Evolutionary conservation across 805 yeast genomes (phyloP).

Genomic region (Dipodascopsis tothii): DNA sequence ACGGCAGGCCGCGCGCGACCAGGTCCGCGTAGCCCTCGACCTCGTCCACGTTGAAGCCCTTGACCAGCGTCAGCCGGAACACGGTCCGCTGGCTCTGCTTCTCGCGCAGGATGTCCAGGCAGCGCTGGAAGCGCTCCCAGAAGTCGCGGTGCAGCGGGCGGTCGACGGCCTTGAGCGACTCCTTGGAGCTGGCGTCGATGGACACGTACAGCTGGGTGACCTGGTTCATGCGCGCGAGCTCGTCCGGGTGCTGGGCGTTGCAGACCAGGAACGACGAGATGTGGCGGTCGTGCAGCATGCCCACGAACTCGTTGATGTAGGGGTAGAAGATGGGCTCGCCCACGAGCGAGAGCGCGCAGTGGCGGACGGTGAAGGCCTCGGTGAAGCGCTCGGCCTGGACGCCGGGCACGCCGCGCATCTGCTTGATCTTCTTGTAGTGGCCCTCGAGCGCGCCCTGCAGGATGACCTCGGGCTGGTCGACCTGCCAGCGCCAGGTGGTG

Average conservation of each 20-base stretch:
- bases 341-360: conserved; percentile 85
- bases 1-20: conserved; percentile 72
- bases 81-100: conserved; percentile 78
- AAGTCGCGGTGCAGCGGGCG: conserved; percentile 83
- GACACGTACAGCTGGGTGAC: conserved; percentile 90
- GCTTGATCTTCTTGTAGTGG: conserved; percentile 85
- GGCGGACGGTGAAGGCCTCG: conserved; percentile 81
- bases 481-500: conserved; percentile 93
- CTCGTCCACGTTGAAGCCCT: conserved; percentile 84
- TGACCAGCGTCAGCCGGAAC: conserved; percentile 80
- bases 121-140: conserved; percentile 80
- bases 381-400: conserved; percentile 81
- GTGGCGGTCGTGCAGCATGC: conserved; percentile 67
- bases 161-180: conserved; percentile 72
- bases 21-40: conserved; percentile 76
- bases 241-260: conserved; percentile 92
- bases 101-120: conserved; percentile 69
- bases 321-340: conserved; percentile 96
- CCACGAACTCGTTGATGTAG: conserved; percentile 75
- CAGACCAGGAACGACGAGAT: conserved; percentile 87
- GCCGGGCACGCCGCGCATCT: conserved; percentile 93
- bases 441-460: conserved; percentile 80
- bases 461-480: conserved; percentile 79
- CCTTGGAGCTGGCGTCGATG: conserved; percentile 86
- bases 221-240: conserved; percentile 55